Evolutionary conservation across 371 early-diverging fungal species (phyloP), one percentile per base, ranked within the genome.

Genomic region (Lichtheimia corymbifera): DNA sequence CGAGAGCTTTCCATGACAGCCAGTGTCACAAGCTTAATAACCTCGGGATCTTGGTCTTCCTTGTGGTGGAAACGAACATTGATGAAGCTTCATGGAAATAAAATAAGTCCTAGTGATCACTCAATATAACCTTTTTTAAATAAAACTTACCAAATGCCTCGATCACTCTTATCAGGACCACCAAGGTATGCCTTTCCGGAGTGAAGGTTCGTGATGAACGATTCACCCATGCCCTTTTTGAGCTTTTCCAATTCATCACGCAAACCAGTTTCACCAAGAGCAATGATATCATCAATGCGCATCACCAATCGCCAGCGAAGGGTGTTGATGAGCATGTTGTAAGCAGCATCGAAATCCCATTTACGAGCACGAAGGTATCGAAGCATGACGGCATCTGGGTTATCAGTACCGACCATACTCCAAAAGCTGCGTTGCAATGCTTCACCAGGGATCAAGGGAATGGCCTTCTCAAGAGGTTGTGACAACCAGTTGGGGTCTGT

Each of bases 1-100:
- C 96, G 88, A 56, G 88, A 85, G 20, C 88, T 86, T 66, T 97
- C 97, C 91, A 96, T 89, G 64, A 88, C 74, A 67, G 85, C 91
- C 60, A 94, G 77, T 17, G 91, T 83, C 64, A 87, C 72, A 18
- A 82, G 71, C 53, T 87, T 79, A 22, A 88, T 64, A n/a, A 80
- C 74, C 58, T 86, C 87, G 27, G 72, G 55, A 40, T 76, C 73
- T 63, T 87, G 86, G 20, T 79, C 83, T n/a, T 79, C 78, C 53
- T 84, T 73, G 50, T 76, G 70, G 61, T 86, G 90, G 70, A 77
- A 63, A 43, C 76, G 76, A 45, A 79, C 86, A 69, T 82, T 91
- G 67, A 83, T 80, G 66, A 81, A 86, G 61, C 88, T 87, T 65
- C 20, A 24, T n/a, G 41, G 24, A n/a, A 45, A 54, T 28, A 11